phyloP scores from a whole-genome alignment of 164 flowering plant genomes.

The Taxillus chinensis region DNA sequence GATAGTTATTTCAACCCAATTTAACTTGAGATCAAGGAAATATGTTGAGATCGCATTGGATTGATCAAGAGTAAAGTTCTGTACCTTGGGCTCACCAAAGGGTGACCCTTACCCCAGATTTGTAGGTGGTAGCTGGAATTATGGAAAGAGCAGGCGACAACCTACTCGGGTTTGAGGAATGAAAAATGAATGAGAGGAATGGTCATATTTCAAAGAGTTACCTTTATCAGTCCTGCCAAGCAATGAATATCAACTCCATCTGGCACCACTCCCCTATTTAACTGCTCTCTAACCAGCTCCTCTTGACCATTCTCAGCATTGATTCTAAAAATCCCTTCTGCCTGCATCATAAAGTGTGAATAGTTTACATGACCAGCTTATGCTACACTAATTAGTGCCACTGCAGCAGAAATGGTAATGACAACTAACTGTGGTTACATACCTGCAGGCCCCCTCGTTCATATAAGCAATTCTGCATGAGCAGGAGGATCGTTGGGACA shows the following conservation, averaged over 20 bases:
- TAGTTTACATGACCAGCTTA: too few relatives aligned
- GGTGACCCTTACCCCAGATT: too few relatives aligned
- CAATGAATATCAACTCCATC: neutral
- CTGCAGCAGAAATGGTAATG: neutral
- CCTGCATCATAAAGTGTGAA: neutral
- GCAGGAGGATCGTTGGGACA: slow-evolving; percentile 65
- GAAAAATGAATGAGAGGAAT: neutral
- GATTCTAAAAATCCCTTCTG: neutral
- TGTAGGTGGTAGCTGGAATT: too few relatives aligned
- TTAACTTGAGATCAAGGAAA: too few relatives aligned
- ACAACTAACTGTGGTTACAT: neutral
- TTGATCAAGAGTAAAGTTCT: too few relatives aligned
- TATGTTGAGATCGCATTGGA: too few relatives aligned
- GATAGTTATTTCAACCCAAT: too few relatives aligned
- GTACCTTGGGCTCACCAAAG: too few relatives aligned
- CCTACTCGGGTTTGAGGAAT: too few relatives aligned
- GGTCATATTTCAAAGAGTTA: neutral
- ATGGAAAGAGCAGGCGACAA: too few relatives aligned
- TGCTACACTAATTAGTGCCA: too few relatives aligned
- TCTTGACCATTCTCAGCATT: neutral
- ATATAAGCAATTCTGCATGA: slow-evolving; percentile 53
- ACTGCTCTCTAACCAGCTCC: neutral
- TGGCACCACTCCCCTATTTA: neutral
- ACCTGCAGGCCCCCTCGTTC: slow-evolving; percentile 60
- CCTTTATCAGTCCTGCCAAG: neutral